Evolutionary conservation across 129 eudicot species (phyloP).

Genomic region (Flaveria trinervia): DNA sequence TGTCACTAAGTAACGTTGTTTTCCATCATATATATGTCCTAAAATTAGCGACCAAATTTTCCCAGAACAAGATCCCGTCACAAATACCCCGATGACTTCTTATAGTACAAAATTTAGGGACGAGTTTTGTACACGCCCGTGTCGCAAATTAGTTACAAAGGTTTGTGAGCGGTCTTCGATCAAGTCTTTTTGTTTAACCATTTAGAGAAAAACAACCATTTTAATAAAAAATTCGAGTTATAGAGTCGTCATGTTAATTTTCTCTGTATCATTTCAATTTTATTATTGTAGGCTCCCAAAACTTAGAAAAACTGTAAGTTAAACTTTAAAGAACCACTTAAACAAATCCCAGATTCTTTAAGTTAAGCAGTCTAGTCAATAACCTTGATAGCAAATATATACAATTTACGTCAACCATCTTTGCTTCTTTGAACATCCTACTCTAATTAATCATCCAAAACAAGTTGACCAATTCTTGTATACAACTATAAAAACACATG

Average conservation of each 20-base stretch:
- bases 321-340: background rate
- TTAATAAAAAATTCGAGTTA: no score
- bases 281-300: background rate
- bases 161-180: no score
- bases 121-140: no score
- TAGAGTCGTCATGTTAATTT: background rate
- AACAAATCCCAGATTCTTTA: background rate
- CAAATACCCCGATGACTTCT: no score
- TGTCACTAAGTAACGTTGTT: no score
- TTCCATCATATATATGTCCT: no score
- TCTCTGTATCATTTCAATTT: background rate
- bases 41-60: no score
- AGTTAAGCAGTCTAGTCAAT: background rate
- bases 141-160: no score
- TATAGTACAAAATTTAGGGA: no score
- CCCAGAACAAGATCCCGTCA: no score
- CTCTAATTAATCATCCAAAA: background rate
- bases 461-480: constrained; percentile 8
- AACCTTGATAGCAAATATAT: background rate
- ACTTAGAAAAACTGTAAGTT: background rate
- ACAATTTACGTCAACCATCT: background rate
- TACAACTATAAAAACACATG: background rate
- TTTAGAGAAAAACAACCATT: no score
- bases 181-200: background rate
- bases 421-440: constrained; percentile 30